Conservation (phyloP, 208 protist species). For the Wallacemonas sp. region DNA sequence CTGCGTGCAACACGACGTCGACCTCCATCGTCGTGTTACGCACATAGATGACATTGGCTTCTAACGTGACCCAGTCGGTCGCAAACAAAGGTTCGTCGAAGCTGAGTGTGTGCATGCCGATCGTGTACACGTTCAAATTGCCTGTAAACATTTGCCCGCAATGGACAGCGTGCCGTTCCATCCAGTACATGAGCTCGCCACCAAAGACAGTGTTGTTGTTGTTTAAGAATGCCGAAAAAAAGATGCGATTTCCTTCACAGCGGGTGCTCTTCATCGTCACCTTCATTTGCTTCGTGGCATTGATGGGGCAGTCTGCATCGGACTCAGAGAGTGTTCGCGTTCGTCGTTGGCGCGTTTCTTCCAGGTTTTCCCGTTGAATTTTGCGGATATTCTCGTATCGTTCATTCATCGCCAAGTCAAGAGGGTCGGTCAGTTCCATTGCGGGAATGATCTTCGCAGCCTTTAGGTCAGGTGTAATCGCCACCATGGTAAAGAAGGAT, state of each 20-base stretch:
- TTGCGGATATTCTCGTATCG: constrained; percentile 62
- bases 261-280: constrained; percentile 54
- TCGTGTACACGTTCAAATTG: constrained; percentile 84
- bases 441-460: constrained; percentile 81
- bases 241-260: constrained; percentile 79
- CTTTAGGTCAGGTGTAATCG: constrained; percentile 73
- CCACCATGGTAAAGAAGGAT: constrained; percentile 90
- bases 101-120: constrained; percentile 89
- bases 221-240: constrained; percentile 85
- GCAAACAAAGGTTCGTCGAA: constrained; percentile 86
- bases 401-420: constrained; percentile 64
- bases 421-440: constrained; percentile 65
- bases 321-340: constrained; percentile 31
- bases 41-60: constrained; percentile 84
- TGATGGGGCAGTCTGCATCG: constrained; percentile 65
- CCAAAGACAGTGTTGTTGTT: constrained; percentile 94
- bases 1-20: constrained; percentile 72
- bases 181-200: constrained; percentile 91
- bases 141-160: constrained; percentile 89
- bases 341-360: constrained; percentile 13
- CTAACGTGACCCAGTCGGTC: constrained; percentile 86
- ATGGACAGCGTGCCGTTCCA: constrained; percentile 88
- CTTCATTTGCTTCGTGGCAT: constrained; percentile 53
- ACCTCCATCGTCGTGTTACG: constrained; percentile 92
- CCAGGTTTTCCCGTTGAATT: constrained; percentile 31